Percentiles rank a stretch among this genome's conserved stretches.
These are phyloP conservation scores for Phytophthora capsici DNA, from an alignment of 352 stramenopile species.

Conservation along the genomic window DNA sequence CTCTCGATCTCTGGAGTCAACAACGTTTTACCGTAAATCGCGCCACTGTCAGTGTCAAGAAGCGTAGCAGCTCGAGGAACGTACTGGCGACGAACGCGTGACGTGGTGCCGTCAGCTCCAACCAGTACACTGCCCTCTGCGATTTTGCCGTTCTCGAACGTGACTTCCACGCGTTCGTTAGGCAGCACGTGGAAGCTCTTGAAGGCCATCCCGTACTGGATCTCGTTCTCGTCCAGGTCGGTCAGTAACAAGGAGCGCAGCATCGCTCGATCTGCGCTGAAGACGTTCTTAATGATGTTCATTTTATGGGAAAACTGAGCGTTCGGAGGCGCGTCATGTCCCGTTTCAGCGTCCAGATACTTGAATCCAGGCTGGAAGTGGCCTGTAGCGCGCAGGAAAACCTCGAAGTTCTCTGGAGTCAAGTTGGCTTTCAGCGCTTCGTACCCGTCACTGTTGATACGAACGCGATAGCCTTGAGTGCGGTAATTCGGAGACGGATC, in stretches of 20 bases:
- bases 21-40: constrained; percentile 75
- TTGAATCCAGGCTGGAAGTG: constrained; percentile 60
- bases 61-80: constrained; percentile 49
- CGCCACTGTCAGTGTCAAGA: constrained; percentile 66
- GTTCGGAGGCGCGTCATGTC: constrained; percentile 10
- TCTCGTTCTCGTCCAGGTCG: constrained; percentile 57
- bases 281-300: constrained; percentile 39
- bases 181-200: constrained; percentile 49
- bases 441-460: constrained; percentile 66
- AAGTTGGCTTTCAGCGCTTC: constrained; percentile 63
- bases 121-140: constrained; percentile 59
- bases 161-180: constrained; percentile 55
- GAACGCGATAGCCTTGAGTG: constrained; percentile 64
- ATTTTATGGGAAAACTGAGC: constrained; percentile 40
- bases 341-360: constrained; percentile 56
- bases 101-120: constrained; percentile 65
- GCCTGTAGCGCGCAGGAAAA: constrained; percentile 59
- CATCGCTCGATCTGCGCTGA: constrained; percentile 57
- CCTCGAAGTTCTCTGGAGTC: constrained; percentile 54
- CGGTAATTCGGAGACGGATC: constrained; percentile 70
- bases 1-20: constrained; percentile 55
- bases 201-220: constrained; percentile 67
- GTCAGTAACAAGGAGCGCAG: constrained; percentile 50
- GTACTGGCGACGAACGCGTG: constrained; percentile 64
- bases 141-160: constrained; percentile 58